Base-by-base conservation (phyloP, 345 rosid species). In the Toxicodendron radicans region DNA sequence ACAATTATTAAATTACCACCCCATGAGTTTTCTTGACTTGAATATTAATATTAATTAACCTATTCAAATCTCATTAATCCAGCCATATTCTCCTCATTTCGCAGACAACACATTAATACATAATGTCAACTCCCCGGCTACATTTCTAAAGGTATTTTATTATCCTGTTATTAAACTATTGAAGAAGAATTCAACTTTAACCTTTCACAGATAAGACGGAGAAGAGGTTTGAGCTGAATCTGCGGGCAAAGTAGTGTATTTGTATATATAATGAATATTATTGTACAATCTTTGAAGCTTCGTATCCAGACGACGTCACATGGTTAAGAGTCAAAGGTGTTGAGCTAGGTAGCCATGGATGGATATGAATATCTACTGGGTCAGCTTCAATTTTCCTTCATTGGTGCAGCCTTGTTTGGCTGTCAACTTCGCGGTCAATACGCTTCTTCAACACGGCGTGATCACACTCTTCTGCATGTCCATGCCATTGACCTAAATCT, bases 81-180 rank as follows among this genome's bases (percentile, higher is more conserved):
- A 24, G 43, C 9, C 43, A 35, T 52, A 6, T 27, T n/a, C n/a
- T n/a, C n/a, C 68, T 49, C 63, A 57, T 72, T 72, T 51, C 76
- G 72, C 75, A 27, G 30, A 27, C 30, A 27, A 27, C 30, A 27
- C 30, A 67, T 71, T 27, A 57, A 74, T 32, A 27, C 9, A 87
- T 56, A 90, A 83, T 82, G 95, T 90, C 91, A 88, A 90, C 91
- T 79, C 83, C n/a, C n/a, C n/a, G n/a, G n/a, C n/a, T n/a, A n/a
- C n/a, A n/a, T n/a, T 43, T 76, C 69, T 65, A 62, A 52, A 12
- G 66, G 18, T 68, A 58, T 75, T 77, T 49, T 56, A 73, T 69
- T 58, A 49, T 20, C 18, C 56, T 46, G 33, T 17, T 51, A 56
- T 30, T 45, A 35, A 49, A 33, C 1, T 60, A 32, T 27, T 54